Evolutionary conservation across 495 filamentous ascomycete genomes (phyloP).

Genomic region (Thermochaetoides thermophila): DNA sequence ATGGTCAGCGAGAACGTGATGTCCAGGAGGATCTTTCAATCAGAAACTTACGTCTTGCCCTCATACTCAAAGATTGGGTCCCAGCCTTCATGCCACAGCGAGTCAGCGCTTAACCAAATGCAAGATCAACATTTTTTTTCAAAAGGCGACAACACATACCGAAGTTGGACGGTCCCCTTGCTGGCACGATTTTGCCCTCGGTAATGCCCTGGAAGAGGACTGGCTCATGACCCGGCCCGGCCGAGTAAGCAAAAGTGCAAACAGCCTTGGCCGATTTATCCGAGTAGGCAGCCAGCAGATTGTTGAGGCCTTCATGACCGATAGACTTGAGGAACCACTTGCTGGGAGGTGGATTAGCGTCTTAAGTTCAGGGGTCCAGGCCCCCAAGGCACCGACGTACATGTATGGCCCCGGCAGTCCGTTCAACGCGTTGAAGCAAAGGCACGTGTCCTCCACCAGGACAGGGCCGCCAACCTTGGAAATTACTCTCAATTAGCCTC

Average conservation of each 20-base stretch:
- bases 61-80: conserved; percentile 93
- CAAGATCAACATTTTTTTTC: too few species aligned
- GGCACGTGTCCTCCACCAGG: conserved; percentile 86
- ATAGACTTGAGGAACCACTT: conserved; percentile 84
- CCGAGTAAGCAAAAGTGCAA: conserved; percentile 87
- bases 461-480: conserved; percentile 70
- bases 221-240: conserved; percentile 70
- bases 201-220: conserved; percentile 88
- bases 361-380: conserved; percentile 1
- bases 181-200: conserved; percentile 56
- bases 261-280: conserved; percentile 86
- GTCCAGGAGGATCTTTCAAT: too few species aligned
- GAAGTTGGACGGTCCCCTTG: conserved; percentile 61
- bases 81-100: conserved; percentile 46
- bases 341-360: conserved; percentile 27
- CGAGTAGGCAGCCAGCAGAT: conserved; percentile 74
- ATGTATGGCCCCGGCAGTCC: conserved; percentile 95
- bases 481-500: too few species aligned
- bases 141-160: conserved; percentile 43
- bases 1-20: conserved; percentile 1
- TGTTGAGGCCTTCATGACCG: conserved; percentile 75
- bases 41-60: conserved; percentile 57
- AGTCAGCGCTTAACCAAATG: background rate
- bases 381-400: conserved; percentile 32
- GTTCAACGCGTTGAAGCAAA: conserved; percentile 80